Evolutionary conservation across 2,329 filamentous ascomycete species (phyloP).

Genomic region (Chaetoscypha palmicola): DNA sequence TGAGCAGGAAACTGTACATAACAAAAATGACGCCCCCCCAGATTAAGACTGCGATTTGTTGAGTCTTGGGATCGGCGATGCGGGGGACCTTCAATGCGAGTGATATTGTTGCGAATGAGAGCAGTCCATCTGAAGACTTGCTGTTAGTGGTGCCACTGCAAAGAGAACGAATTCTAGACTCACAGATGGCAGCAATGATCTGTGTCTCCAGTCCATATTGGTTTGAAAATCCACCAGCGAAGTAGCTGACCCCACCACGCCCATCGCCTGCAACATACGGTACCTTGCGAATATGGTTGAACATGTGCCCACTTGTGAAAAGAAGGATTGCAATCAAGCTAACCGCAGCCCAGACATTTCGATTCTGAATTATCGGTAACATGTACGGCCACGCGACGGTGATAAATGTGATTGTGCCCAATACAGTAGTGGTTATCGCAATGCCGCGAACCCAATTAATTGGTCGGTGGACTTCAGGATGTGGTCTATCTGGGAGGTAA

Average conservation of each 20-base stretch:
- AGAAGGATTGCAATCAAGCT: conserved; percentile 84
- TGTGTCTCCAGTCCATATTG: conserved; percentile 94
- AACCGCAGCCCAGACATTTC: conserved; percentile 87
- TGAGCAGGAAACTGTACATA: conserved; percentile 90
- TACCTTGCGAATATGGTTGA: conserved; percentile 95
- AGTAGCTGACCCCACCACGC: conserved; percentile 79
- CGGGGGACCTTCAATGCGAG: conserved; percentile 89
- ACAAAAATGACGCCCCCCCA: conserved; percentile 73
- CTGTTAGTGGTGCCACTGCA: too few relatives aligned
- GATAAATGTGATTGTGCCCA: conserved; percentile 62
- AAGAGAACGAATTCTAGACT: conserved; percentile 41
- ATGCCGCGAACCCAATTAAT: conserved; percentile 79
- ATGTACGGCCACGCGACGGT: conserved; percentile 72
- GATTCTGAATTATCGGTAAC: conserved; percentile 75
- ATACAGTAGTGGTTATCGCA: conserved; percentile 56
- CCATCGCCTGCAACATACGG: conserved; percentile 86
- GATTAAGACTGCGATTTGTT: conserved; percentile 73
- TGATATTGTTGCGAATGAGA: conserved; percentile 87
- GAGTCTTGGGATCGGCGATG: conserved; percentile 66
- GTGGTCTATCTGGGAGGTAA: conserved; percentile 69
- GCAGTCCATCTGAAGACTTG: conserved; percentile 55
- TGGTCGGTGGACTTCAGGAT: conserved; percentile 72
- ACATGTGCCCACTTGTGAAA: conserved; percentile 98
- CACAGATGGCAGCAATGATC: conserved; percentile 89
- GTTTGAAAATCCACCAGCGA: conserved; percentile 85